Conservation (phyloP, 2,329 filamentous ascomycete species). For the Trichoderma gracile region DNA sequence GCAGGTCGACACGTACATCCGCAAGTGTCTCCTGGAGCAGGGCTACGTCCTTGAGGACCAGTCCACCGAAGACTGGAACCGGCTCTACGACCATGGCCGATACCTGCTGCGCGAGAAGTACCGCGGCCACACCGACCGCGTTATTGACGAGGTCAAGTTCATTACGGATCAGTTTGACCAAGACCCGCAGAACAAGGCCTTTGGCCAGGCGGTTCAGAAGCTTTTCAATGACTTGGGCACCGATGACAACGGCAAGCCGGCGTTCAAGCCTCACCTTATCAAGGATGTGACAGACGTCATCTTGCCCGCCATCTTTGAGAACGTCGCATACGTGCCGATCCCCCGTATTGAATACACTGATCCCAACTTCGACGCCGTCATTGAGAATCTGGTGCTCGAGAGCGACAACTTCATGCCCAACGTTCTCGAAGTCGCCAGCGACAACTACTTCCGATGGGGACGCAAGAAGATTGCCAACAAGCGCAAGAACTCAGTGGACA, state of each 20-base stretch:
- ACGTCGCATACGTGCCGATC: slow-evolving; percentile 84
- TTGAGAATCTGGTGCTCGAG: slow-evolving; percentile 94
- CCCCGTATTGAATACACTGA: slow-evolving; percentile 94
- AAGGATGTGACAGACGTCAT: slow-evolving; percentile 89
- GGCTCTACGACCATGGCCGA: slow-evolving; percentile 79
- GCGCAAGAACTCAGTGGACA: slow-evolving; percentile 77
- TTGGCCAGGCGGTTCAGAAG: slow-evolving; percentile 74
- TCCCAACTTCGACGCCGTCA: slow-evolving; percentile 76
- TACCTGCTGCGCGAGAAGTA: slow-evolving; percentile 90
- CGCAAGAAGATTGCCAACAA: slow-evolving; percentile 83
- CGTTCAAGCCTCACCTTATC: slow-evolving; percentile 89
- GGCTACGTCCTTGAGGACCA: slow-evolving; percentile 85
- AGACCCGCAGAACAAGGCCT: slow-evolving; percentile 82
- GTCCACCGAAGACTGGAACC: slow-evolving; percentile 79
- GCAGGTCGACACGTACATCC: slow-evolving; percentile 72
- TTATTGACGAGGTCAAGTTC: slow-evolving; percentile 90
- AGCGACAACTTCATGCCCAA: slow-evolving; percentile 97
- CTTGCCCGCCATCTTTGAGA: slow-evolving; percentile 78
- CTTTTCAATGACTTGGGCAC: slow-evolving; percentile 87
- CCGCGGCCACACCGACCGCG: slow-evolving; percentile 77
- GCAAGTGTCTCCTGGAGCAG: slow-evolving; percentile 81
- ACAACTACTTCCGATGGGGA: slow-evolving; percentile 94
- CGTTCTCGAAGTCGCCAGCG: slow-evolving; percentile 79
- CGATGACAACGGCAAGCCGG: slow-evolving; percentile 77
- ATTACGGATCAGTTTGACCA: slow-evolving; percentile 84